Base-by-base conservation (phyloP, 1,284 basidiomycete species). In the Violaceomyces palustris region DNA sequence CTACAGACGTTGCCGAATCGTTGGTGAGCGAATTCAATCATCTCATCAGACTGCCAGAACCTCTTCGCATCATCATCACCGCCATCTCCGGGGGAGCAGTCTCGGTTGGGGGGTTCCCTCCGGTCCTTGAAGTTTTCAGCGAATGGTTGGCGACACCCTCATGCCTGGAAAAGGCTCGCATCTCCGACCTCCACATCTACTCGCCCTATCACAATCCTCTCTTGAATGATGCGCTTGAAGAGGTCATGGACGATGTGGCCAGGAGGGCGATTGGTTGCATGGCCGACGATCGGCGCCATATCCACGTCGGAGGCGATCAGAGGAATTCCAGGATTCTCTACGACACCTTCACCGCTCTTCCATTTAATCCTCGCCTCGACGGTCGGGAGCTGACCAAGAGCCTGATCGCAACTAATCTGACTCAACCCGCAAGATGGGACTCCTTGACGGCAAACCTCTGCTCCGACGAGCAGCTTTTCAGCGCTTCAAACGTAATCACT, bases 191-290 rank as follows among this genome's bases (percentile, higher is more conserved):
- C 17, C 40, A 58, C 24, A 49, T 58, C 25, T 58, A 42, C 35
- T 43, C 55, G 10, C 55, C 55, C 1, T 58, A 58, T 17, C 55
- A 58, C 24, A 42, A 27, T 11, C 30, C 43, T 8, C 40, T 37
- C 18, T 43, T 58, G 3, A 19, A 28, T 3, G 7, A 3, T n/a
- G 55, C 49, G 22, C 35, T 26, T 1, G 28, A 30, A 7, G 11
- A 30, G 17, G 50, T 49, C 24, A 40, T 58, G 43, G 30, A 22
- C 4, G 46, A 58, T 23, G 37, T 58, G n/a, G n/a, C n/a, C n/a
- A n/a, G n/a, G n/a, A n/a, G n/a, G n/a, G n/a, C n/a, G n/a, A n/a
- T n/a, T n/a, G n/a, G n/a, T n/a, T n/a, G n/a, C n/a, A n/a, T n/a
- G n/a, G n/a, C n/a, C n/a, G n/a, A n/a, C n/a, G 40, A 50, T 21